Base-by-base conservation (phyloP, 2,329 filamentous ascomycete species). In the Paramyrothecium roridum region DNA sequence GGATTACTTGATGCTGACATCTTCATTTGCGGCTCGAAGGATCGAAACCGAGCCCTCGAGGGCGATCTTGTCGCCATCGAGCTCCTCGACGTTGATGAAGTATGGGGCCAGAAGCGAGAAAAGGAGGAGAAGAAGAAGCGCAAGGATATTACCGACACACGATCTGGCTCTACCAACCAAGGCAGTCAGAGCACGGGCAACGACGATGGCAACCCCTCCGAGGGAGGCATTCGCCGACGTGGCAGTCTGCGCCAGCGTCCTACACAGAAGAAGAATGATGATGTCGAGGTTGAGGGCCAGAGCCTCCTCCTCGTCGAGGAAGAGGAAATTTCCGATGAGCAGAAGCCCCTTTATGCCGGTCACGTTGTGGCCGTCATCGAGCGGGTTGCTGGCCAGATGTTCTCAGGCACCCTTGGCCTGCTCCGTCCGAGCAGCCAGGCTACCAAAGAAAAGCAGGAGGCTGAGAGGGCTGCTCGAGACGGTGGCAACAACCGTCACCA, bases 61-160 rank as follows among this genome's bases (percentile, higher is more conserved):
- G 95, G 95, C 56, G 95, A 99, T 71, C 83, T 96, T 54, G 95
- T 99, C 56, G 95, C 95, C 33, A 86, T 99, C 53, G 95, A 99
- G 75, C 86, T 99, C 49, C 86, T 99, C 52, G 93, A 99, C 67
- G 95, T 99, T 8, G 95, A 98, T 70, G 95, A 99, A 70, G 95
- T 99, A 3, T 99, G 95, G 95, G 86, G 89, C 22, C 95, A 99
- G 79, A 99, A 99, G 82, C 91, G 92, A 55, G 95, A 99, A 74
- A 99, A 99, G 73, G 95, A 99, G 76, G 95, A 99, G 73, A 99
- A 99, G 84, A 99, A 99, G 85, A 99, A 98, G 80, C 90, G 95
- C 73, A 99, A 99, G 81, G 95, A 99, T 68, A 96, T 97, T 57
- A 96, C 92, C 34, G 95, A 98, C 70, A 93, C 91, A 56, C 87